Evolutionary conservation across 345 rosid species (phyloP).

Genomic region (Pugionium cornutum): DNA sequence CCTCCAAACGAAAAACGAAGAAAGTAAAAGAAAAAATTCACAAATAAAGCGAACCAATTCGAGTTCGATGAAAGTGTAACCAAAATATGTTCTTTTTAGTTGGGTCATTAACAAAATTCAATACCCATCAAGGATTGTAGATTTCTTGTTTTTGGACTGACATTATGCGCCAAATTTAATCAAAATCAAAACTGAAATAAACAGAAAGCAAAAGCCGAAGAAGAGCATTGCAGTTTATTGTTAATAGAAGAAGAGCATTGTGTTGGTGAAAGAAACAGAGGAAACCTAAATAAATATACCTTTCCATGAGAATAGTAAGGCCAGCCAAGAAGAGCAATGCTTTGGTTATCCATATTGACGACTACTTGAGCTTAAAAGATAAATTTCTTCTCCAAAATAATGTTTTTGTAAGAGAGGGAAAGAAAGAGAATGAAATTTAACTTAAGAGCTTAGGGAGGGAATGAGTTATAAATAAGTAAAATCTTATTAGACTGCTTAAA

Average conservation of each 20-base stretch:
- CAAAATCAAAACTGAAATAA: background rate
- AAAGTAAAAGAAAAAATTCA: background rate
- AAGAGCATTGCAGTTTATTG: too few species aligned
- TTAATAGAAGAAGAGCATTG: too few species aligned
- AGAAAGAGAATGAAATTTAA: slow-evolving; percentile 4
- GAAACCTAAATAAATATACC: slow-evolving; percentile 47
- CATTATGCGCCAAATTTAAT: slow-evolving; percentile 20
- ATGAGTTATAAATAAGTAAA: slow-evolving; percentile 28
- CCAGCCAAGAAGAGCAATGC: slow-evolving; percentile 58
- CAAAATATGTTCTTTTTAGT: slow-evolving; percentile 11
- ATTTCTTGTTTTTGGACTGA: slow-evolving; percentile 28
- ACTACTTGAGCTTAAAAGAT: background rate
- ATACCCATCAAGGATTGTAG: slow-evolving; percentile 27
- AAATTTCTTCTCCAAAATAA: slow-evolving; percentile 7
- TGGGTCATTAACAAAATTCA: slow-evolving; percentile 20
- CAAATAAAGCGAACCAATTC: too few species aligned
- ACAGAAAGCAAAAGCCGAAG: too few species aligned
- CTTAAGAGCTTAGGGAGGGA: slow-evolving; percentile 23
- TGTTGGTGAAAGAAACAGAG: slow-evolving; percentile 15
- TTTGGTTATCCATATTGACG: slow-evolving; percentile 56
- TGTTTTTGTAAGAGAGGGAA: slow-evolving; percentile 7
- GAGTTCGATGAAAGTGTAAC: background rate
- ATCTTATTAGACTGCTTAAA: slow-evolving; percentile 26
- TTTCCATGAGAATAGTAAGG: slow-evolving; percentile 73
- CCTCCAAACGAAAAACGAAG: background rate